A percentile compares a stretch with the other conserved stretches of the same genome.
These are phyloP conservation scores for Fagopyrum homotropicum DNA, from an alignment of 148 eudicot genomes.

Conservation along the genomic window DNA sequence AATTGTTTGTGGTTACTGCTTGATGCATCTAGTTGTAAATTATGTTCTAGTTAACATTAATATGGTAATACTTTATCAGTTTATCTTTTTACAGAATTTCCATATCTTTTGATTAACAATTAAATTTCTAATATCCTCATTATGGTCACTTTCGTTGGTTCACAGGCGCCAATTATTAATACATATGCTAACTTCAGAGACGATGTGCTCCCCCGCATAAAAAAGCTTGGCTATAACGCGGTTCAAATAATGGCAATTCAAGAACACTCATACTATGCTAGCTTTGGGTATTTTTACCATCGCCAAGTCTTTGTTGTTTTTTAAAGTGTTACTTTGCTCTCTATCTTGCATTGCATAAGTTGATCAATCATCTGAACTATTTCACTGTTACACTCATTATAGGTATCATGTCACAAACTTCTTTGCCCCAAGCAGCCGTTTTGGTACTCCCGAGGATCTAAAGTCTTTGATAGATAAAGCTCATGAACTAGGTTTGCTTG, in stretches of 20 bases:
- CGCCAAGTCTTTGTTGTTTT: background rate
- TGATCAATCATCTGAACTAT: background rate
- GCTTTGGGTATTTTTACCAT: conserved; percentile 67
- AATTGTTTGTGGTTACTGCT: background rate
- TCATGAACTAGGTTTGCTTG: conserved; percentile 91
- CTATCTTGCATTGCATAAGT: background rate
- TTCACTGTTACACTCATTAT: conserved; percentile 12
- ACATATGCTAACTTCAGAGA: conserved; percentile 93
- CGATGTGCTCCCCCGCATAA: conserved; percentile 94
- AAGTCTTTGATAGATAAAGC: conserved; percentile 97
- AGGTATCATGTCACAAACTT: conserved; percentile 98
- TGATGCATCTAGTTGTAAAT: background rate
- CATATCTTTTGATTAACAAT: background rate
- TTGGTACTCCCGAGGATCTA: conserved; percentile 96
- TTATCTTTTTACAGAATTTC: background rate
- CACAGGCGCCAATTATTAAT: conserved; percentile 86
- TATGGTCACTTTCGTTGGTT: conserved; percentile 20
- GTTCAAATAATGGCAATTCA: conserved; percentile 99
- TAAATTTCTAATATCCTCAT: background rate
- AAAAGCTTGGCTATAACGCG: conserved; percentile 91
- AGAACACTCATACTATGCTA: conserved; percentile 97
- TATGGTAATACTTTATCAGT: background rate
- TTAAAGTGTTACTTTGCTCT: background rate
- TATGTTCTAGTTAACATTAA: background rate
- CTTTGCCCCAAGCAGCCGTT: conserved; percentile 99